phyloP scores from a whole-genome alignment of 2,329 filamentous ascomycete species.

The Endocalyx cinctus region DNA sequence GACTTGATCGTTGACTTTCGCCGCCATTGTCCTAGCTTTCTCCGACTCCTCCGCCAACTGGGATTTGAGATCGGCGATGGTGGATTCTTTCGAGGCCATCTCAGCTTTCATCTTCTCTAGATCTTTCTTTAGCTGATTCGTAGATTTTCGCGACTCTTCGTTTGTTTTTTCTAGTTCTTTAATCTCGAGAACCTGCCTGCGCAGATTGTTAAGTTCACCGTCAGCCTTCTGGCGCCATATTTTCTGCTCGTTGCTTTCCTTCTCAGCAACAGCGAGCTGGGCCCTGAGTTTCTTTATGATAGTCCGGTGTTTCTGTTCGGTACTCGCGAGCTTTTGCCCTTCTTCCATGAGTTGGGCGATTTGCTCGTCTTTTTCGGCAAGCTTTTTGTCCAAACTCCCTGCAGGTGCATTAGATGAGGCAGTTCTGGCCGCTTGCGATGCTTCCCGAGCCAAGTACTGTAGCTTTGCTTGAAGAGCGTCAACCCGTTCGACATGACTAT shows the following conservation, averaged over 20 bases:
- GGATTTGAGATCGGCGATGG: constrained; percentile 62
- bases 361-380: constrained; percentile 86
- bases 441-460: constrained; percentile 78
- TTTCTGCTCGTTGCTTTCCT: constrained; percentile 55
- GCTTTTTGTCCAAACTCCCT: constrained; percentile 68
- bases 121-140: constrained; percentile 28
- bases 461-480: constrained; percentile 90
- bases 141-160: constrained; percentile 31
- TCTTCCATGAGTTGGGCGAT: constrained; percentile 89
- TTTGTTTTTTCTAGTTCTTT: constrained; percentile 53
- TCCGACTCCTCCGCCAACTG: constrained; percentile 66
- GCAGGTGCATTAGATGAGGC: constrained; percentile 56
- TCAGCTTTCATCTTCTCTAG: constrained; percentile 60
- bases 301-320: constrained; percentile 77
- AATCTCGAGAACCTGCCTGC: constrained; percentile 42
- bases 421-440: constrained; percentile 69
- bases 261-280: constrained; percentile 63
- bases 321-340: constrained; percentile 80
- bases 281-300: constrained; percentile 76
- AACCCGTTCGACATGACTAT: constrained; percentile 80
- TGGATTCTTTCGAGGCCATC: constrained; percentile 56
- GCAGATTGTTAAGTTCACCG: constrained; percentile 43
- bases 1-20: constrained; percentile 62
- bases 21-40: constrained; percentile 62
- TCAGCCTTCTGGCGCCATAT: constrained; percentile 55